Evolutionary conservation across 192 early-diverging fungal species (phyloP).

Genomic region (Coemansia sp.): DNA sequence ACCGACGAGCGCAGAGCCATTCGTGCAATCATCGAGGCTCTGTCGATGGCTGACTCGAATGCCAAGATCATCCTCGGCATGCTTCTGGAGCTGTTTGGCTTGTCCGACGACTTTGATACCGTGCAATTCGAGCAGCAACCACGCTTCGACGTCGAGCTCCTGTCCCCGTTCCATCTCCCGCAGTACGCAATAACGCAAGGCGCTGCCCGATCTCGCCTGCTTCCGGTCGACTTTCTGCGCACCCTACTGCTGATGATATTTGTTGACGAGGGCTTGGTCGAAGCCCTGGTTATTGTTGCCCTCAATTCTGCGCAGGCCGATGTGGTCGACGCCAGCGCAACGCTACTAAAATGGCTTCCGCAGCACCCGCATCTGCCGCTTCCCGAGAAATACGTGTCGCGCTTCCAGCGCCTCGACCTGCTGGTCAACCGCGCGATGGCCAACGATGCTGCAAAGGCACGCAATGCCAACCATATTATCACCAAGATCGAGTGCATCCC

Average conservation of each 20-base stretch:
- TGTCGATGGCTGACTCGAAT: slow-evolving; percentile 40
- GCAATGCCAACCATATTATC: slow-evolving; percentile 36
- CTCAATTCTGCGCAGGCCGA: slow-evolving; percentile 34
- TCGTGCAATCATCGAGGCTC: slow-evolving; percentile 31
- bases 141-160: slow-evolving; percentile 49
- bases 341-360: slow-evolving; percentile 52
- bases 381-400: slow-evolving; percentile 33
- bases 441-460: slow-evolving; percentile 5
- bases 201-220: slow-evolving; percentile 35
- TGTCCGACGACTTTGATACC: slow-evolving; percentile 49
- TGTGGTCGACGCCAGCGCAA: slow-evolving; percentile 47
- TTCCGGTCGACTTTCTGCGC: slow-evolving; percentile 49
- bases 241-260: slow-evolving; percentile 54
- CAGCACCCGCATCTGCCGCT: slow-evolving; percentile 52
- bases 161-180: slow-evolving; percentile 43
- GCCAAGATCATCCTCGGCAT: slow-evolving; percentile 52
- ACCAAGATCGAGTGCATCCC: slow-evolving; percentile 46
- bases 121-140: slow-evolving; percentile 54
- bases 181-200: slow-evolving; percentile 30
- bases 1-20: slow-evolving; percentile 40
- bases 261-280: slow-evolving; percentile 55
- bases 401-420: slow-evolving; percentile 40
- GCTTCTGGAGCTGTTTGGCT: slow-evolving; percentile 53
- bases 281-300: slow-evolving; percentile 39
- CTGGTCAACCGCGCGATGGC: slow-evolving; percentile 38